These are phyloP conservation scores for Diaporthe amygdali DNA, from an alignment of 2,329 filamentous ascomycete genomes.

Conservation along the genomic window DNA sequence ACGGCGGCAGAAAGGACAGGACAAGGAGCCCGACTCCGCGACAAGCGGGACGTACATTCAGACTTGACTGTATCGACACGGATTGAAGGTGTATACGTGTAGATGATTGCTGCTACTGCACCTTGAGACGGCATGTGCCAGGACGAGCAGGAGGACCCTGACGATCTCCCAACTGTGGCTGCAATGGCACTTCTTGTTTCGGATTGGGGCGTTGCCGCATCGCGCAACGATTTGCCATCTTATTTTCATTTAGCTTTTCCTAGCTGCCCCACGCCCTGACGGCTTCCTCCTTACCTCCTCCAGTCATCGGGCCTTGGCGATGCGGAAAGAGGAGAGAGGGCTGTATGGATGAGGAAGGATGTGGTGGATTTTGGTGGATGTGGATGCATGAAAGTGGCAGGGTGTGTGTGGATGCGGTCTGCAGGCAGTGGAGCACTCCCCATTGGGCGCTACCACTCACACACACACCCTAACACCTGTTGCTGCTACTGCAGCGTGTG, in stretches of 20 bases:
- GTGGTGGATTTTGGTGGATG: not conserved
- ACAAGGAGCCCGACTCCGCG: not conserved
- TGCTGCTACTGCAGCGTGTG: too few species aligned
- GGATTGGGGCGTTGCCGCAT: constrained; percentile 14
- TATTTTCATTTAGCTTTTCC: constrained; percentile 17
- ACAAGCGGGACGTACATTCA: not conserved
- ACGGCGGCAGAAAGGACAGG: not conserved
- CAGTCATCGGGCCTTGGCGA: constrained; percentile 12
- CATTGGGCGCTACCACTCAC: constrained; percentile 2
- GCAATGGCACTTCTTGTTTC: constrained; percentile 12
- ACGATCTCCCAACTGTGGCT: constrained; percentile 9
- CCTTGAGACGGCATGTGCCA: not conserved
- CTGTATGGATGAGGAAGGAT: not conserved
- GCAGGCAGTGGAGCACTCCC: not conserved
- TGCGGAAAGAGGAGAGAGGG: not conserved
- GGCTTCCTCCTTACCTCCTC: not conserved
- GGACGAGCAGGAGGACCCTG: constrained; percentile 23
- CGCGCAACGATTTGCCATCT: constrained; percentile 23
- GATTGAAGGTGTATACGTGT: too few species aligned
- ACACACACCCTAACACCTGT: too few species aligned
- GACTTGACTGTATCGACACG: too few species aligned
- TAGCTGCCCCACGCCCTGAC: not conserved
- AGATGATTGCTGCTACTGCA: not conserved
- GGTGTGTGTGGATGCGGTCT: not conserved
- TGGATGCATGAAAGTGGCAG: not conserved